Percentiles rank a stretch among this genome's conserved stretches.
phyloP scores from a whole-genome alignment of 768 basidiomycete species.

The Agaricus blazei region DNA sequence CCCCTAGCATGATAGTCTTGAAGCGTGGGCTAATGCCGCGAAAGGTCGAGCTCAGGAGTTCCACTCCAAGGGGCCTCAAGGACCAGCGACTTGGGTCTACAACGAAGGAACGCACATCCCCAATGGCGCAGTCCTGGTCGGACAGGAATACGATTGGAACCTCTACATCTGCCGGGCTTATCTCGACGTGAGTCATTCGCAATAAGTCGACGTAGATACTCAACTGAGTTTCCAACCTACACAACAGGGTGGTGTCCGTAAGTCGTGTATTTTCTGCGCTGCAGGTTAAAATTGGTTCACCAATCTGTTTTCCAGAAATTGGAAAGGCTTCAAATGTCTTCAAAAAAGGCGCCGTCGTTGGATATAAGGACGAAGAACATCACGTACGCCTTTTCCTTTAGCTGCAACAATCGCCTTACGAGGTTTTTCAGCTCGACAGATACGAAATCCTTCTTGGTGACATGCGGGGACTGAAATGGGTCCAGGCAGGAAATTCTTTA shows the following conservation, averaged over 20 bases:
- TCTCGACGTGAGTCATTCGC: constrained; percentile 40
- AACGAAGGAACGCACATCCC: constrained; percentile 58
- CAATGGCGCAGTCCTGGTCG: constrained; percentile 48
- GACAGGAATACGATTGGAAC: constrained; percentile 43
- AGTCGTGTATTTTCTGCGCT: constrained; percentile 17
- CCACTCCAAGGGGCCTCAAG: constrained; percentile 34
- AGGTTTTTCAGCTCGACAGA: constrained; percentile 39
- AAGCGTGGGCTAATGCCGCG: constrained; percentile 52
- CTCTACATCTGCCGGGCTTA: constrained; percentile 60
- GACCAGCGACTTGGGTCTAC: constrained; percentile 59
- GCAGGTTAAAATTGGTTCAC: constrained; percentile 1
- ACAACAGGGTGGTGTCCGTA: constrained; percentile 49
- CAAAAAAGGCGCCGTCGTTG: constrained; percentile 59
- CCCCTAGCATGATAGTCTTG: constrained; percentile 42
- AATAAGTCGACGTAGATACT: background rate
- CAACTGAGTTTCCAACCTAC: background rate
- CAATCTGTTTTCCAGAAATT: constrained; percentile 35
- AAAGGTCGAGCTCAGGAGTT: constrained; percentile 47
- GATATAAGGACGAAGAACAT: constrained; percentile 53
- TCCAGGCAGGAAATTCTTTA: constrained; percentile 39
- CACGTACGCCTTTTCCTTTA: constrained; percentile 33
- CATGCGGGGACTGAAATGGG: constrained; percentile 53
- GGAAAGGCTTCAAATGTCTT: constrained; percentile 60
- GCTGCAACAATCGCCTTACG: background rate
- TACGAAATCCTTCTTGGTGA: constrained; percentile 74